Evolutionary conservation across 2,329 filamentous ascomycete species (phyloP).

Genomic region (Clonostachys rhizophaga): DNA sequence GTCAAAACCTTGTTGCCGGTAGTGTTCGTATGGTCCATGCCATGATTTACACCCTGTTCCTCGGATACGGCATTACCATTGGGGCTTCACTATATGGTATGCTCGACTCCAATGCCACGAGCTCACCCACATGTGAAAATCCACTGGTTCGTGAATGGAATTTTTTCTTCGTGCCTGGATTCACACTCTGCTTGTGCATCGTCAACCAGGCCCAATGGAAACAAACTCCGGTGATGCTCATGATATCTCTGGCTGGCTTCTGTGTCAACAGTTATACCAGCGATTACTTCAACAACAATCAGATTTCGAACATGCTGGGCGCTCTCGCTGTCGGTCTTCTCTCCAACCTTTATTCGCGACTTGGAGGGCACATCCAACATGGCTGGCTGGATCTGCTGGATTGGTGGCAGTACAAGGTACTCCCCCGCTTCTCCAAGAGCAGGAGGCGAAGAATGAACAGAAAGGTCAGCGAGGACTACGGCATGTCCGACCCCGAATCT

Average conservation of each 20-base stretch:
- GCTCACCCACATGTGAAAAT: constrained; percentile 31
- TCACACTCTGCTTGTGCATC: constrained; percentile 69
- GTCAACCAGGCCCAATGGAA: constrained; percentile 81
- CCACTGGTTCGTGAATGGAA: constrained; percentile 41
- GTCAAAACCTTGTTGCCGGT: constrained; percentile 64
- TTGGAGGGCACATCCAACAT: constrained; percentile 56
- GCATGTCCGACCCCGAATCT: constrained; percentile 24
- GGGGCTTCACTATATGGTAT: constrained; percentile 63
- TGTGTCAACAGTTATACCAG: constrained; percentile 71
- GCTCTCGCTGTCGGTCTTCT: constrained; percentile 72
- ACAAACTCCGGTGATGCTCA: constrained; percentile 70
- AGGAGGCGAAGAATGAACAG: constrained; percentile 7
- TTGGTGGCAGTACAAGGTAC: constrained; percentile 44
- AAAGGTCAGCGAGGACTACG: constrained; percentile 21
- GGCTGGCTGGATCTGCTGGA: constrained; percentile 39
- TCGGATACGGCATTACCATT: constrained; percentile 71
- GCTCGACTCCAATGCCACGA: constrained; percentile 50
- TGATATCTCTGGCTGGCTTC: constrained; percentile 71
- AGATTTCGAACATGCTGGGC: constrained; percentile 74
- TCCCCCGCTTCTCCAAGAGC: constrained; percentile 18
- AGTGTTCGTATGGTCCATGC: constrained; percentile 73
- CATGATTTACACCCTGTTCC: constrained; percentile 69
- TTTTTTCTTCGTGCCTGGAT: constrained; percentile 71
- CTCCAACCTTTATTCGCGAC: constrained; percentile 73
- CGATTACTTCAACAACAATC: constrained; percentile 63